Evolutionary conservation across 139 green algal genomes (phyloP), one percentile per base, ranked within the genome.

Genomic region (Auxenochlorella pyrenoidosa): DNA sequence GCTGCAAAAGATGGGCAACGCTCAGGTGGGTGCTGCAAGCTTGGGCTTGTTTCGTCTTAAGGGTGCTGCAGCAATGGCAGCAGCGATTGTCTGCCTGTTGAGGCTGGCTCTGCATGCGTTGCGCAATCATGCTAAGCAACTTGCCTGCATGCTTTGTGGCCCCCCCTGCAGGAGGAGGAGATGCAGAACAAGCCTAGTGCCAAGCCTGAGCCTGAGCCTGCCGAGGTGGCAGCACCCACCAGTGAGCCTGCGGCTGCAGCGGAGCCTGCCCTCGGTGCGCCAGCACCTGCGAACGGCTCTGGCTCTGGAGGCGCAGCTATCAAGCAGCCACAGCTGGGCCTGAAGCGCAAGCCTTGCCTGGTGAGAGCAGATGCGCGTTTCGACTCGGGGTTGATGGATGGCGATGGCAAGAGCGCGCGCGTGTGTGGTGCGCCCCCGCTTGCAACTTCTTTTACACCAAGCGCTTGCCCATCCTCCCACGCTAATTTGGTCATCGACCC

Each of bases 301-400:
- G 54, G 54, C 15, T 54, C 47, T 6, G 54, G 40, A 51, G n/a
- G n/a, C n/a, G 22, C 73, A 19, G 36, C 71, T 8, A 40, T 19
- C 71, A 44, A 78, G 40, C 22, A 78, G 38, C 40, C 73, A 16
- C 73, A 36, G 40, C 73, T 51, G 73, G 26, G 43, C n/a, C 68
- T 75, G 15, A 79, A 79, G 73, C 73, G 73, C 73, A 79, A 79
- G 73, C 22, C 22, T 40, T 28, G 43, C 40, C 73, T 79, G 73
- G 73, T 79, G 73, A 41, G 73, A 54, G 73, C 73, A 36, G 73
- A 5, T 3, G 70, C 26, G 10, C 16, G n/a, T 1, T 40, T 16
- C 34, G 32, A 34, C 5, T 41, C 30, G 13, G 32, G 12, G 32
- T 16, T 73, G 32, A 40, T 38, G 70, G 13, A 1, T 30, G 15